phyloP scores from a whole-genome alignment of 345 rosid genomes.

The Eucalyptus paniculata region DNA sequence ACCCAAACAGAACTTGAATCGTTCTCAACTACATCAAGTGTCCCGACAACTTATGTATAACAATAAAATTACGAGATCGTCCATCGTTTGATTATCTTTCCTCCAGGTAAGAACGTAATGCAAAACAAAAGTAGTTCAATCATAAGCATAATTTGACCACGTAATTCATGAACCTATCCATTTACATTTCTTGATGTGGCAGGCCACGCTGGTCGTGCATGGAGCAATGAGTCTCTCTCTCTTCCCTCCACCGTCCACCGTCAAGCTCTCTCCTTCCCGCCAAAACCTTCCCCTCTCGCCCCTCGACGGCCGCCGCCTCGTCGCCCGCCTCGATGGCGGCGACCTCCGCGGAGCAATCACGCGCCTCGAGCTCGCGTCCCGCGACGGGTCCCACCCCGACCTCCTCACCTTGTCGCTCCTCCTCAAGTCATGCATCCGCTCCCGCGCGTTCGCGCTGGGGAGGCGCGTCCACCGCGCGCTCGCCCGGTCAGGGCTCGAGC shows the following conservation, averaged over 20 bases:
- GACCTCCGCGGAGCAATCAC: not conserved
- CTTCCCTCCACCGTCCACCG: not conserved
- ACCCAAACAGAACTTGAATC: fast-evolving
- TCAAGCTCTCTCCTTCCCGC: not conserved
- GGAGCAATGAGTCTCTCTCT: not conserved
- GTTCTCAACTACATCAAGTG: not conserved
- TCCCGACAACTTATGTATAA: not conserved
- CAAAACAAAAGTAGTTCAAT: too few species aligned
- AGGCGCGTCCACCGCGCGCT: slow-evolving; percentile 33
- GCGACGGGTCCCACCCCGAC: not conserved
- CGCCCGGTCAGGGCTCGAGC: slow-evolving; percentile 21
- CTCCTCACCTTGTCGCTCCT: not conserved
- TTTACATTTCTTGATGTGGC: not conserved
- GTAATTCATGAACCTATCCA: not conserved
- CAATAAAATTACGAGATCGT: not conserved
- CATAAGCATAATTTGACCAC: too few species aligned
- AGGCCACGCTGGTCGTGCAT: not conserved
- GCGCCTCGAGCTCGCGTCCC: not conserved
- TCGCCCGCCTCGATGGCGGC: not conserved
- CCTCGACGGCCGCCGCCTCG: not conserved
- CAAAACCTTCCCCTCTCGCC: not conserved
- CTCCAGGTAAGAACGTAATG: too few species aligned
- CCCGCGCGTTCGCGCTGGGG: slow-evolving; percentile 43
- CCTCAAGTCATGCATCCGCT: not conserved
- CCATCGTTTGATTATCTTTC: not conserved